Evolutionary conservation across 2,329 filamentous ascomycete genomes (phyloP), one percentile per base, ranked within the genome.

Genomic region (Stenocarpella maydis): DNA sequence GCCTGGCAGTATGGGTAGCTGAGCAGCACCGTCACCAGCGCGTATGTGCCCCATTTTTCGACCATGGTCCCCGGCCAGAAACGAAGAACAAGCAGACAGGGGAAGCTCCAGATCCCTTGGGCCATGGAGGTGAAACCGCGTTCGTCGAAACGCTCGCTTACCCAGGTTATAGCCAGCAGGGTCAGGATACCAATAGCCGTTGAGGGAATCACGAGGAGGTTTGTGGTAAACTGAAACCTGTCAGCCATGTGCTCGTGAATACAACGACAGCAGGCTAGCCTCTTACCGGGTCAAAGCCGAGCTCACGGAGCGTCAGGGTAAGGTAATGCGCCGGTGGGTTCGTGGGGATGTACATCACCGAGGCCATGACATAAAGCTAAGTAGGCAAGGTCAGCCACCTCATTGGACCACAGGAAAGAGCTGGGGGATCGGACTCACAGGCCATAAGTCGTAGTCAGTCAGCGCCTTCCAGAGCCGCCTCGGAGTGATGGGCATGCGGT

Each of bases 1-100:
- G 88, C 87, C 74, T 90, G 84, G 72, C 80, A 85, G 74, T 89
- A 89, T 0, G 87, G 87, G 69, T 87, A 87, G 0, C 83, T 84
- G 1, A 87, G 76, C 1, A 88, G 74, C 0, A 84, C 78, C 0
- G 82, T 85, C 8, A 86, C 79, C 0, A 88, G 74, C 0, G 80
- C 82, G 71, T 85, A 89, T 0, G 84, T 86, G 0, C 81, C 80
- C 87, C 87, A 88, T 2, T 78, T 74, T 61, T 83, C 80, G 5
- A 76, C 73, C 72, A 81, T 77, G 0, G 79, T 72, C 1, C 81
- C 81, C 0, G 82, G 80, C 81, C 84, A 85, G 65, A 80, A 82
- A 24, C 77, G 78, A 3, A 90, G 78, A 0, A 84, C 84, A 6
- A 86, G 76, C 4, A 90, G 74, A 69, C 84, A 86, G 0, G 87